A percentile compares a stretch with the other conserved stretches of the same genome.
These are phyloP conservation scores for Epichloe sibirici DNA, from an alignment of 2,329 filamentous ascomycete genomes.

Conservation along the genomic window DNA sequence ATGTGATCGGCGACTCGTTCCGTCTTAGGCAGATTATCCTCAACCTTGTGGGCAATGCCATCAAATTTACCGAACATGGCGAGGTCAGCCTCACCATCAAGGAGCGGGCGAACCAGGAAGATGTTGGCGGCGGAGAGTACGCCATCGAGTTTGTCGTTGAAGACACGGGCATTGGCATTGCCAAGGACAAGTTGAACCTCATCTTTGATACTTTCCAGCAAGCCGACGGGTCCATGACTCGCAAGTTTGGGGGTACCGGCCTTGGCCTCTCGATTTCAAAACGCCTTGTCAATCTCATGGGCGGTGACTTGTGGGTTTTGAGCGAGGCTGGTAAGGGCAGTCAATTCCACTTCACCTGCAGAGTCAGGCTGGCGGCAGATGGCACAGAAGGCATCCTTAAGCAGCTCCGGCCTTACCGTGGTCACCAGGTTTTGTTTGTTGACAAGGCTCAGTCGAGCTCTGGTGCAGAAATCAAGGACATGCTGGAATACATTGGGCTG, in stretches of 20 bases:
- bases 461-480: conserved; percentile 61
- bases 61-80: conserved; percentile 96
- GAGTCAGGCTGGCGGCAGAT: conserved; percentile 71
- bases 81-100: conserved; percentile 92
- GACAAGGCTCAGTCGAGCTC: conserved; percentile 77
- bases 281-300: conserved; percentile 89
- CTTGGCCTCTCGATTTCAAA: conserved; percentile 92
- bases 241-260: conserved; percentile 91
- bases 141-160: conserved; percentile 92
- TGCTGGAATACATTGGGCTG: conserved; percentile 69
- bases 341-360: conserved; percentile 92
- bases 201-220: conserved; percentile 99
- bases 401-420: conserved; percentile 79
- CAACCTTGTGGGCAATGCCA: conserved; percentile 93
- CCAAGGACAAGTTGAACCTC: conserved; percentile 84
- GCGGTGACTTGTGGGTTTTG: conserved; percentile 90
- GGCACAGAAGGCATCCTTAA: conserved; percentile 69
- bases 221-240: conserved; percentile 90
- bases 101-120: conserved; percentile 48
- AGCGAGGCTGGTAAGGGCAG: conserved; percentile 86
- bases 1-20: conserved; percentile 94
- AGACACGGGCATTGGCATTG: conserved; percentile 94
- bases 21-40: conserved; percentile 91
- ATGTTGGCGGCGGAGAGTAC: conserved; percentile 62
- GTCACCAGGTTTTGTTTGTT: conserved; percentile 86